Percentiles rank a stretch among this genome's conserved stretches.
Evolutionary conservation across 202 grass and related monocot species (phyloP).

Genomic region (Elaeis oleifera): DNA sequence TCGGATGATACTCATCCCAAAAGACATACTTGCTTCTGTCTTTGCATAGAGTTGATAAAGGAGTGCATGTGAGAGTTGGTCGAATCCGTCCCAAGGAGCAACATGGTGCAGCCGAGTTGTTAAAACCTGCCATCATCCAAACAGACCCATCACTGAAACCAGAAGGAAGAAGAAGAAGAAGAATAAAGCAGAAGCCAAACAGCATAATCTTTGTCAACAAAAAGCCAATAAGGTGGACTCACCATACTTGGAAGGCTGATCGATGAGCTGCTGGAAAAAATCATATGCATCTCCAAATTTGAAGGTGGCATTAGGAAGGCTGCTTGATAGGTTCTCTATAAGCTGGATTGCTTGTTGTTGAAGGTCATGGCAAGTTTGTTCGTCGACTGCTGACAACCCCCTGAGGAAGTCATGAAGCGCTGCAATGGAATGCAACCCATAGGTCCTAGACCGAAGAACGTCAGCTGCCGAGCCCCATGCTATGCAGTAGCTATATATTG

Average conservation of each 20-base stretch:
- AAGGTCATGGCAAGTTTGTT: conserved; percentile 67
- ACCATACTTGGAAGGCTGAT: conserved; percentile 49
- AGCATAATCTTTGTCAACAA: neutral
- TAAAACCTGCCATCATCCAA: conserved; percentile 41
- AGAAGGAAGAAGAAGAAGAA: neutral
- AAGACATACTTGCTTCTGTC: conserved; percentile 85
- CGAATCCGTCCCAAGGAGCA: conserved; percentile 65
- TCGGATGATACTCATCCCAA: conserved; percentile 99
- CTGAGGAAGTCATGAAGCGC: conserved; percentile 46
- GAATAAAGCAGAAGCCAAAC: neutral
- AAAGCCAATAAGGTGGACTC: neutral
- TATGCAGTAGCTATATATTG: conserved; percentile 34
- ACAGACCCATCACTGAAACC: neutral
- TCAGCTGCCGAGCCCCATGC: conserved; percentile 47
- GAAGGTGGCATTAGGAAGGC: conserved; percentile 63
- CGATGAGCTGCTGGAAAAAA: conserved; percentile 79
- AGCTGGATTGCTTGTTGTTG: conserved; percentile 44
- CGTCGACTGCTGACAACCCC: conserved; percentile 61
- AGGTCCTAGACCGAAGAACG: conserved; percentile 83
- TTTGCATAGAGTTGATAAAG: conserved; percentile 69
- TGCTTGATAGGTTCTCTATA: conserved; percentile 31
- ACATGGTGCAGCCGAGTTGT: conserved; percentile 68
- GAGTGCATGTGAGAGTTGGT: conserved; percentile 81
- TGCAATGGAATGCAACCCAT: conserved; percentile 98
- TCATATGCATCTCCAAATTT: conserved; percentile 72